Percentiles rank a stretch among this genome's conserved stretches.
These are phyloP conservation scores for Ceratobasidium sp. DNA, from an alignment of 1,284 basidiomycete species.

Conservation along the genomic window DNA sequence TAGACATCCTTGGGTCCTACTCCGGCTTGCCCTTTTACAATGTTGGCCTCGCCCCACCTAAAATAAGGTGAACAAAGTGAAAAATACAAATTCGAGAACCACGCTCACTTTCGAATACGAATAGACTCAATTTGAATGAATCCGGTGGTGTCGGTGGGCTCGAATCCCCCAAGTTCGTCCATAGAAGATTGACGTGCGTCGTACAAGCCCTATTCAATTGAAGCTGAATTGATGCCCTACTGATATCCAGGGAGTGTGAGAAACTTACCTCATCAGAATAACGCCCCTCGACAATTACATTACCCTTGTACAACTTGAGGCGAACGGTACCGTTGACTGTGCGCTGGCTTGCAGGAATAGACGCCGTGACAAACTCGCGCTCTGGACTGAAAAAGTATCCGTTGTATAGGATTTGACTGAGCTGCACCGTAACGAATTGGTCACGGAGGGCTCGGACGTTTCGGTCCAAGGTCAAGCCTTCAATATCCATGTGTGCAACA, in stretches of 20 bases:
- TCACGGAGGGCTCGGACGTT: slow-evolving; percentile 95
- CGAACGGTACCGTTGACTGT: slow-evolving; percentile 95
- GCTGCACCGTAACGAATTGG: slow-evolving; percentile 90
- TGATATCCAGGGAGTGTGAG: not conserved
- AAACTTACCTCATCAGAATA: slow-evolving; percentile 77
- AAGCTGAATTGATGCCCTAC: not conserved
- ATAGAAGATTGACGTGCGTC: slow-evolving; percentile 98
- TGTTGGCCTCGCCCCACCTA: slow-evolving; percentile 85
- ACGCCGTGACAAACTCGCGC: slow-evolving; percentile 89
- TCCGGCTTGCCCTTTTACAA: slow-evolving; percentile 79
- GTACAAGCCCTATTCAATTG: slow-evolving; percentile 75
- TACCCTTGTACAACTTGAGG: slow-evolving; percentile 95
- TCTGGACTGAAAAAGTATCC: slow-evolving; percentile 98
- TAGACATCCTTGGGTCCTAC: slow-evolving; percentile 80
- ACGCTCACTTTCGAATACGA: slow-evolving; percentile 87
- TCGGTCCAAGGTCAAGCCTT: slow-evolving; percentile 96
- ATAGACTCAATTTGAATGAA: slow-evolving; percentile 97
- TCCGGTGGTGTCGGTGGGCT: slow-evolving; percentile 88
- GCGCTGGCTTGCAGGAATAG: slow-evolving; percentile 90
- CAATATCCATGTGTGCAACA: slow-evolving; percentile 93
- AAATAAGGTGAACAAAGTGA: slow-evolving; percentile 25
- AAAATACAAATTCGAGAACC: slow-evolving; percentile 47
- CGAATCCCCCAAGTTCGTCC: slow-evolving; percentile 98
- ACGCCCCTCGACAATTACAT: slow-evolving; percentile 92
- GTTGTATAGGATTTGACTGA: slow-evolving; percentile 94